Evolutionary conservation across 2,329 filamentous ascomycete species (phyloP).

Genomic region (Aspergillus ochraceus): DNA sequence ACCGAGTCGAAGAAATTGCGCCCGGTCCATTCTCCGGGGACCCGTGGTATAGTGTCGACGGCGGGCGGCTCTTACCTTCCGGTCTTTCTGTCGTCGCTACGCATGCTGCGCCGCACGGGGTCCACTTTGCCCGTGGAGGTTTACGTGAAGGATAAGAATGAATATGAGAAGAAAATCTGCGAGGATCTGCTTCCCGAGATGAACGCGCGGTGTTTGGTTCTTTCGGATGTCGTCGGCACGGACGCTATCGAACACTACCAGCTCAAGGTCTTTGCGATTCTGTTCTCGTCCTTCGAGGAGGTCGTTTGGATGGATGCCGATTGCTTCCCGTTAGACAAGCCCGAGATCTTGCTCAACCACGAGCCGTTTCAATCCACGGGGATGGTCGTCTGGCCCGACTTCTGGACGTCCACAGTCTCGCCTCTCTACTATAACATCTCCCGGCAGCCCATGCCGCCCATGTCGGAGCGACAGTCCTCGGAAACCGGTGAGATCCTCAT

Average conservation of each 20-base stretch:
- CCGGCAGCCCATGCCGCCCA: conserved; percentile 32
- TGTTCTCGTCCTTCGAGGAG: conserved; percentile 61
- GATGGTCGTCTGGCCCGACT: conserved; percentile 59
- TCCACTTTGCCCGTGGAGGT: conserved; percentile 52
- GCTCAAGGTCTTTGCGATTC: conserved; percentile 57
- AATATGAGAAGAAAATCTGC: conserved; percentile 44
- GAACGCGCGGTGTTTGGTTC: conserved; percentile 43
- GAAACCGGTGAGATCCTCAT: conserved; percentile 39
- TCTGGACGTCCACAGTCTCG: conserved; percentile 47
- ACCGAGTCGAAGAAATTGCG: conserved; percentile 28
- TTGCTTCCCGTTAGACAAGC: conserved; percentile 52
- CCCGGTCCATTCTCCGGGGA: conserved; percentile 38
- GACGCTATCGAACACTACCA: conserved; percentile 50
- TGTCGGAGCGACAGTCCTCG: conserved; percentile 37
- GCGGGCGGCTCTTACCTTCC: conserved; percentile 51
- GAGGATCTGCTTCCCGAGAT: conserved; percentile 41
- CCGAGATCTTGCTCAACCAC: conserved; percentile 49
- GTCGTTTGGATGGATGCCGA: conserved; percentile 61
- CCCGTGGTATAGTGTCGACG: conserved; percentile 53
- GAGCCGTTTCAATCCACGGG: conserved; percentile 55
- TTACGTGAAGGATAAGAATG: conserved; percentile 40
- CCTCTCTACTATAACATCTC: conserved; percentile 46
- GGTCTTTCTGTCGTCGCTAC: conserved; percentile 51
- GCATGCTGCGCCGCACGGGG: conserved; percentile 54
- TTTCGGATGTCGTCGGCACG: conserved; percentile 44